These are phyloP conservation scores for Speleostelium caveatum DNA, from an alignment of 78 protist species.

Conservation along the genomic window DNA sequence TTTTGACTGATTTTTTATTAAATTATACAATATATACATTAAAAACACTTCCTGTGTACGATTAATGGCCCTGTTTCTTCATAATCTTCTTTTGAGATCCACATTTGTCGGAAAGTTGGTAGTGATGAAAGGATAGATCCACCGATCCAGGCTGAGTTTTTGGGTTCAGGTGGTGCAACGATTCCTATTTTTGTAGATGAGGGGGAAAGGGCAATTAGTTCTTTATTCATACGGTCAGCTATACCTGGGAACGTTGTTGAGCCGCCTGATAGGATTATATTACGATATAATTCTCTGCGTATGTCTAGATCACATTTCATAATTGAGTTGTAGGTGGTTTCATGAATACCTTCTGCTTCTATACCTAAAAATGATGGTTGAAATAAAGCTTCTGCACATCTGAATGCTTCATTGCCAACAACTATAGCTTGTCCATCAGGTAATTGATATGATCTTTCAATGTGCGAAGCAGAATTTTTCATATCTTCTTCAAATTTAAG, in stretches of 20 bases:
- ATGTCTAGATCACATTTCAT: slow-evolving; percentile 92
- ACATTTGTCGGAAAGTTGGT: not conserved
- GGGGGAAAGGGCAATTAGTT: slow-evolving; percentile 89
- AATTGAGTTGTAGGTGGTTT: slow-evolving; percentile 85
- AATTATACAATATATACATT: no score
- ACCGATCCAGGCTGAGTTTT: slow-evolving; percentile 98
- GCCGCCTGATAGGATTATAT: slow-evolving; percentile 95
- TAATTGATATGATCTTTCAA: slow-evolving; percentile 73
- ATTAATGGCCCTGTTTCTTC: slow-evolving; percentile 76
- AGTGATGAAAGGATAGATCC: slow-evolving; percentile 95
- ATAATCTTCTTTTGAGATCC: slow-evolving; percentile 79
- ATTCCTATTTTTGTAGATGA: slow-evolving; percentile 92
- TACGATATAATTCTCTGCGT: slow-evolving; percentile 88
- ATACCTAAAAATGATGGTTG: slow-evolving; percentile 92
- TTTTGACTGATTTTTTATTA: no score
- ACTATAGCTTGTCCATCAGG: slow-evolving; percentile 93
- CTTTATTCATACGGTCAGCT: slow-evolving; percentile 85
- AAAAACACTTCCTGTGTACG: slow-evolving; percentile 21
- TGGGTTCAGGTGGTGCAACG: slow-evolving; percentile 95
- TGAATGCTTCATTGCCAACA: slow-evolving; percentile 92
- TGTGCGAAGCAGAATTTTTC: slow-evolving; percentile 3
- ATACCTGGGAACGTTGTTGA: slow-evolving; percentile 91
- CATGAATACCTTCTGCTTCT: slow-evolving; percentile 93
- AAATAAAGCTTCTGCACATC: slow-evolving; percentile 93
- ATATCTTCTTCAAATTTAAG: slow-evolving; percentile 34